Evolutionary conservation across 2,329 filamentous ascomycete genomes (phyloP).

Genomic region (Fusarium floridanum): DNA sequence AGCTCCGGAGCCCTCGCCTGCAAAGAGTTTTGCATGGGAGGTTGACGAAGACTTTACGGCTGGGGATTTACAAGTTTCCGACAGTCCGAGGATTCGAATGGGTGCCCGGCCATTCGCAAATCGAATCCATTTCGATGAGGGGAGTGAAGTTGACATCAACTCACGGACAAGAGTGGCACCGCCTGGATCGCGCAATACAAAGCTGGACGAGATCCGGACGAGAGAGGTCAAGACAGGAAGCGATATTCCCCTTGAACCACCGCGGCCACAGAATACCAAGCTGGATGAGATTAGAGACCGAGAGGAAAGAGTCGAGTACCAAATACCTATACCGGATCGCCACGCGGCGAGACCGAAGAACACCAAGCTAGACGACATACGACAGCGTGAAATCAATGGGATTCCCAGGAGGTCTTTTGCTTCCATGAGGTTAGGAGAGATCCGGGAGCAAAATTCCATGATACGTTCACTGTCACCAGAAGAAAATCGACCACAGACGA

Average conservation of each 20-base stretch:
- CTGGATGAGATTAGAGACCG: constrained; percentile 54
- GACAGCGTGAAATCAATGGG: constrained; percentile 58
- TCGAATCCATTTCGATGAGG: constrained; percentile 51
- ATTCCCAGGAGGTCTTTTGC: constrained; percentile 62
- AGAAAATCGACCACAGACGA: constrained; percentile 49
- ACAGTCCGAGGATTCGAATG: constrained; percentile 65
- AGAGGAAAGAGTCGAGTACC: constrained; percentile 50
- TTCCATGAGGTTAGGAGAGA: constrained; percentile 65
- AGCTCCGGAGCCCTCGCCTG: constrained; percentile 53
- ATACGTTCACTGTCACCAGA: constrained; percentile 60
- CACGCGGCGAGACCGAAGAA: constrained; percentile 52
- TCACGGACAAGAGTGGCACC: constrained; percentile 46
- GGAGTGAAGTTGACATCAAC: constrained; percentile 47
- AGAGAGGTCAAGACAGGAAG: constrained; percentile 55
- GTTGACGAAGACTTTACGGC: constrained; percentile 70
- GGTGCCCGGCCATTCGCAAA: constrained; percentile 53
- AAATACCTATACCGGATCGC: constrained; percentile 50
- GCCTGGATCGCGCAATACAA: constrained; percentile 55
- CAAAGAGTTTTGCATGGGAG: constrained; percentile 68
- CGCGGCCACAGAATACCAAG: constrained; percentile 46
- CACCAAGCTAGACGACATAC: constrained; percentile 64
- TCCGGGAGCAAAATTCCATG: constrained; percentile 63
- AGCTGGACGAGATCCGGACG: constrained; percentile 60
- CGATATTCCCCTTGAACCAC: constrained; percentile 38
- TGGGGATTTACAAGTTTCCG: constrained; percentile 66